A percentile compares a stretch with the other conserved stretches of the same genome.
phyloP scores from a whole-genome alignment of 2,329 filamentous ascomycete genomes.

The Sarocladiaceae sp. region DNA sequence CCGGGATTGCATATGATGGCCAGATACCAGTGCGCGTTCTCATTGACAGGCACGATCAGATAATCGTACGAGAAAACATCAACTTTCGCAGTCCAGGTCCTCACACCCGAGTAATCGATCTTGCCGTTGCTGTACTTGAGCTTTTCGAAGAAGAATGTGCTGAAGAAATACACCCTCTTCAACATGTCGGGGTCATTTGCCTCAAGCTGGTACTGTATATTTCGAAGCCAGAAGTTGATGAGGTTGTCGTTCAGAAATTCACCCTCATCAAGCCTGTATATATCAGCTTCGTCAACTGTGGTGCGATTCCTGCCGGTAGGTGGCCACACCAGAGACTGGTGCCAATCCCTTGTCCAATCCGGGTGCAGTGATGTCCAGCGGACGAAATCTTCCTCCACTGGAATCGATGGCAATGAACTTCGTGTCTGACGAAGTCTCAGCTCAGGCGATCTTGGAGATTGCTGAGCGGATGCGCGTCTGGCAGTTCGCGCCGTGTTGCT shows the following conservation, averaged over 20 bases:
- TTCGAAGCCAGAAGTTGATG: conserved; percentile 79
- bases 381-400: conserved; percentile 13
- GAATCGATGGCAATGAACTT: not conserved
- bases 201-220: conserved; percentile 57
- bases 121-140: conserved; percentile 56
- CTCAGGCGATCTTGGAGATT: not conserved
- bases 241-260: conserved; percentile 91
- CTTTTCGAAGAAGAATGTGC: conserved; percentile 83
- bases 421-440: not conserved
- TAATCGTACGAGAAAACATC: conserved; percentile 85
- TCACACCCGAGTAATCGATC: conserved; percentile 81
- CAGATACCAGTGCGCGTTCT: conserved; percentile 84
- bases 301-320: conserved; percentile 52
- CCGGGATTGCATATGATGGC: conserved; percentile 89
- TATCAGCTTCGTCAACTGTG: conserved; percentile 64
- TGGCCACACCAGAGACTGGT: conserved; percentile 56
- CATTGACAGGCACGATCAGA: conserved; percentile 86
- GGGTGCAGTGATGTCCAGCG: conserved; percentile 46
- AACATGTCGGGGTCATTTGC: conserved; percentile 47
- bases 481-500: not conserved
- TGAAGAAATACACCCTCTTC: conserved; percentile 77
- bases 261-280: conserved; percentile 71
- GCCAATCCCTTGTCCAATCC: conserved; percentile 47
- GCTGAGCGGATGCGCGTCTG: not conserved
- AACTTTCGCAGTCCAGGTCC: conserved; percentile 78